Conservation (phyloP, 306 rosid genomes). For the Pterocarpus santalinus region DNA sequence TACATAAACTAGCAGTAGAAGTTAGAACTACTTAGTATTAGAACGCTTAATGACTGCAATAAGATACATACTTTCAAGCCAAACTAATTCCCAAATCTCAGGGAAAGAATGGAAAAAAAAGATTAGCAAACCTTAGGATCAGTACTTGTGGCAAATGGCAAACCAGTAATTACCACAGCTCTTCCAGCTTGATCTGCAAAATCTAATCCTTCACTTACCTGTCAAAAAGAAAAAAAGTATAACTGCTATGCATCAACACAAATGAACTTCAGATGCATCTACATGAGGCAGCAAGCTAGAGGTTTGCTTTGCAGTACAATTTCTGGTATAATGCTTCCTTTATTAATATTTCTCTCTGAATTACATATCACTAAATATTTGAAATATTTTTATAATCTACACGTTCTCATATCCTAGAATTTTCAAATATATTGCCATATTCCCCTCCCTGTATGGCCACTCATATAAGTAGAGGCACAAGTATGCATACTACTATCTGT, state of each 20-base stretch:
- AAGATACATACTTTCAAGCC: slow-evolving; percentile 23
- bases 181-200: slow-evolving; percentile 98
- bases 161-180: slow-evolving; percentile 91
- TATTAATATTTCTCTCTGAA: slow-evolving; percentile 15
- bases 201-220: slow-evolving; percentile 99
- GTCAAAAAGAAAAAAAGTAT: slow-evolving; percentile 42
- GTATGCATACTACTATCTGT: slow-evolving; percentile 4
- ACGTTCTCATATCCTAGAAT: background rate
- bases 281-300: slow-evolving; percentile 23
- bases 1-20: background rate
- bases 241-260: slow-evolving; percentile 38
- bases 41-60: slow-evolving; percentile 37
- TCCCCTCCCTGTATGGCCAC: slow-evolving; percentile 13
- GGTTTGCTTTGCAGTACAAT: slow-evolving; percentile 40
- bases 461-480: slow-evolving; percentile 27
- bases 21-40: slow-evolving; percentile 22
- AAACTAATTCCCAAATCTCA: slow-evolving; percentile 25
- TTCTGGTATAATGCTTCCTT: slow-evolving; percentile 28
- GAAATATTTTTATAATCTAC: background rate
- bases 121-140: slow-evolving; percentile 84
- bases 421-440: slow-evolving; percentile 7
- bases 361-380: slow-evolving; percentile 28
- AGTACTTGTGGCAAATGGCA: slow-evolving; percentile 85
- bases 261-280: slow-evolving; percentile 26
- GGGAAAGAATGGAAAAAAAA: slow-evolving; percentile 24